Evolutionary conservation across 1,139 yeast genomes (phyloP), one percentile per base, ranked within the genome.

Genomic region (Magnusiomyces fungicola): DNA sequence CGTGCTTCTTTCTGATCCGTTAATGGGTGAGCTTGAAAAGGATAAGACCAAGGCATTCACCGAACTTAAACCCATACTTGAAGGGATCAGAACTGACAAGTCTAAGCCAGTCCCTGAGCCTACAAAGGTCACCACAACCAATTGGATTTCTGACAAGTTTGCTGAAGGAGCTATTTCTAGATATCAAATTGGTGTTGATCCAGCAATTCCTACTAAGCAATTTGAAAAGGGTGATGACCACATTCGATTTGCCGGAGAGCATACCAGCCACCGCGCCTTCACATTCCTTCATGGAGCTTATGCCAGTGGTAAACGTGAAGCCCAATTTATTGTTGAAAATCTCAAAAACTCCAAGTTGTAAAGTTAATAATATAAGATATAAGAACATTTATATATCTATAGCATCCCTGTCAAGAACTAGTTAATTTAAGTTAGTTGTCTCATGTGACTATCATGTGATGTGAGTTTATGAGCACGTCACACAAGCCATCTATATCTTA

Each of bases 201-300:
- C 94, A 0, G 69, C 76, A 18, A 82, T 77, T 47, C 61, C 77
- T 12, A 73, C 79, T 3, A 65, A 80, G 6, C 77, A 80, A 3
- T 70, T 86, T 50, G 73, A 75, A 33, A 74, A 76, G 29, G 86
- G 85, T 0, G 71, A 70, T 41, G 84, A 80, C 34, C 45, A 58
- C 9, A 70, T 87, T 4, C 69, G 92, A 47, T 87, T 87, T 69
- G 95, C 95, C 0, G 96, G 96, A 4, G 96, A 87, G 64, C 95
- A 86, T 61, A 79, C 95, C 1, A 74, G 78, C 24, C 67, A 75
- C 56, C 84, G 82, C 51, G 95, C 94, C 9, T 83, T 85, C 21
- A 95, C 95, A 0, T 84, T 92, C 66, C 89, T 81, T 2, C 92
- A 87, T 65, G 96, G 95, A 16, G 96, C 96, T 0, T 87, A 84